Conservation (phyloP, 176 grass and related monocot species). For the Ensete glaucum region DNA sequence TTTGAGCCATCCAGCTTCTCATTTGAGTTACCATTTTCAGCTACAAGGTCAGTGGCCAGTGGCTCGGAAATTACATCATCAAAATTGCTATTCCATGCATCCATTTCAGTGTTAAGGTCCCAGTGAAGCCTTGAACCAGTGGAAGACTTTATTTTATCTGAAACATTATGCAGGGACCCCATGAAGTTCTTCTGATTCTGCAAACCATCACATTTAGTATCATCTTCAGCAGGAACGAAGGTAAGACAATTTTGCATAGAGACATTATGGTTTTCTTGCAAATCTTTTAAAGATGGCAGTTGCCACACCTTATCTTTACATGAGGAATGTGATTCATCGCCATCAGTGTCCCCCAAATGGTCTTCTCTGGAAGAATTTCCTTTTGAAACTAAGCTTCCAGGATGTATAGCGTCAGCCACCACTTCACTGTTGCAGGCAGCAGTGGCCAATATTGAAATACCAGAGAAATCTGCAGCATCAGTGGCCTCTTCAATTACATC, state of each 20-base stretch:
- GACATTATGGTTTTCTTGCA: slow-evolving; percentile 11
- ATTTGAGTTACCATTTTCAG: slow-evolving; percentile 3
- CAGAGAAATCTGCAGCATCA: slow-evolving; percentile 77
- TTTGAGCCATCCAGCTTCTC: neutral
- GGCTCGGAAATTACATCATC: slow-evolving; percentile 17
- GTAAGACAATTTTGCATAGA: slow-evolving; percentile 22
- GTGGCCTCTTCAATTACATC: slow-evolving; percentile 23
- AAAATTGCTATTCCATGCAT: slow-evolving; percentile 53
- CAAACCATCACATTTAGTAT: slow-evolving; percentile 7
- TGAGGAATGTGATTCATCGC: slow-evolving; percentile 25
- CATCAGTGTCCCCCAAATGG: slow-evolving; percentile 1
- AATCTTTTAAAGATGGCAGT: slow-evolving; percentile 21
- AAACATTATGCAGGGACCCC: slow-evolving; percentile 26
- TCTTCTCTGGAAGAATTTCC: slow-evolving; percentile 33
- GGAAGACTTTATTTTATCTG: slow-evolving; percentile 14
- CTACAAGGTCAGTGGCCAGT: slow-evolving; percentile 16
- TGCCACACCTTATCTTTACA: slow-evolving; percentile 23
- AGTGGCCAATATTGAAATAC: slow-evolving; percentile 88
- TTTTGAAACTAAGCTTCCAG: slow-evolving; percentile 22
- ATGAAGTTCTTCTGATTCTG: slow-evolving; percentile 23
- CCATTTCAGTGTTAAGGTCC: slow-evolving; percentile 94
- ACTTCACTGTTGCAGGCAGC: slow-evolving; percentile 70
- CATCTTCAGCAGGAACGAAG: slow-evolving; percentile 15
- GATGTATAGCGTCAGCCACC: slow-evolving; percentile 20
- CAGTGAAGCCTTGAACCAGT: slow-evolving; percentile 56